phyloP scores from a whole-genome alignment of 139 green algal genomes.

The Bryopsis sp. region DNA sequence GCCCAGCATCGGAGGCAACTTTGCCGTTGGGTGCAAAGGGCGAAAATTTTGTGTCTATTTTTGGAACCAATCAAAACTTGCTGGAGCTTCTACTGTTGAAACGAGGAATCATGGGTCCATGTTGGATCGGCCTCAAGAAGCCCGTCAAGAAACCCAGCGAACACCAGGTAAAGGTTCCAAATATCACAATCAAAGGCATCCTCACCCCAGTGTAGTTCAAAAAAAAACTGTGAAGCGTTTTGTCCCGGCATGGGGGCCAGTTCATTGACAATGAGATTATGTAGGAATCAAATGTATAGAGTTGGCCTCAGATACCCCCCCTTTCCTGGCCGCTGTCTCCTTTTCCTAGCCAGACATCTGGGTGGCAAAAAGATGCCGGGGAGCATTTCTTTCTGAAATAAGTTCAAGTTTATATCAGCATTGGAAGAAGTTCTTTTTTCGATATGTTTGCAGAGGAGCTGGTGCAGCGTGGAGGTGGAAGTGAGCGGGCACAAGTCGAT shows the following conservation, averaged over 20 bases:
- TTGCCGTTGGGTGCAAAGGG: slow-evolving; percentile 58
- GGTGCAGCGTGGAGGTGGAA: slow-evolving; percentile 85
- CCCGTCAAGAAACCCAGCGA: slow-evolving; percentile 22
- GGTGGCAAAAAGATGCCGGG: too few relatives aligned
- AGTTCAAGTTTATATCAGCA: too few relatives aligned
- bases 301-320: too few relatives aligned
- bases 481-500: slow-evolving; percentile 55
- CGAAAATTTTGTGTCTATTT: slow-evolving; percentile 49
- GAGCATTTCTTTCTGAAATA: too few relatives aligned
- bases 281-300: too few relatives aligned
- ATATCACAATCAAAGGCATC: neutral
- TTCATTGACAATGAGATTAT: too few relatives aligned
- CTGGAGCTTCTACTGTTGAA: slow-evolving; percentile 90
- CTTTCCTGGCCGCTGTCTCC: too few relatives aligned
- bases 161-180: neutral
- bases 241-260: too few relatives aligned
- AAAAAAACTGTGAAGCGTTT: neutral
- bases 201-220: neutral
- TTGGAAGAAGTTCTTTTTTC: neutral
- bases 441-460: slow-evolving; percentile 56
- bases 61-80: slow-evolving; percentile 56
- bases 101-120: slow-evolving; percentile 81
- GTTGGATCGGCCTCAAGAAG: slow-evolving; percentile 65
- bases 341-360: too few relatives aligned
- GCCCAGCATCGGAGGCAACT: slow-evolving; percentile 40